Conservation (phyloP, 305 asterid species). For the Fraxinus baroniana region DNA sequence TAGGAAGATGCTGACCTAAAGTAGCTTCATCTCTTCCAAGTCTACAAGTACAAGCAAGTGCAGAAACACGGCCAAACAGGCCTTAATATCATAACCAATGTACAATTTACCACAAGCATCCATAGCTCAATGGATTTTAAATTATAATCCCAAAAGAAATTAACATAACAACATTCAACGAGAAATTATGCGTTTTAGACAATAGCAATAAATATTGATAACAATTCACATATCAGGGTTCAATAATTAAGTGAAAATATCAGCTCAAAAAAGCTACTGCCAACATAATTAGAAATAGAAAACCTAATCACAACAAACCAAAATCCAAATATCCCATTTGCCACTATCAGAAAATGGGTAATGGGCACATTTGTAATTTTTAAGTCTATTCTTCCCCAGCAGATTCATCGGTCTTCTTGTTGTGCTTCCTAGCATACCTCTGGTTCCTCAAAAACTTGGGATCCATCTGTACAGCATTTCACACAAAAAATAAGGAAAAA, state of each 20-base stretch:
- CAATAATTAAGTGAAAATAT: not conserved
- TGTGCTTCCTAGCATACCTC: slow-evolving; percentile 26
- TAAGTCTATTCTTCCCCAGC: not conserved
- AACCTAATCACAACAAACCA: not conserved
- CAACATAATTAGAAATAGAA: not conserved
- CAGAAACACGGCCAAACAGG: too few species aligned
- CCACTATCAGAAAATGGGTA: not conserved
- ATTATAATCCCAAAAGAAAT: not conserved
- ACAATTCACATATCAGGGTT: not conserved
- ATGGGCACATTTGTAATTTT: not conserved
- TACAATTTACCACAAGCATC: not conserved
- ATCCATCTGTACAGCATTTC: slow-evolving; percentile 17
- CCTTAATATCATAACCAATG: not conserved
- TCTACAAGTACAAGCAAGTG: too few species aligned
- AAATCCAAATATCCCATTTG: not conserved
- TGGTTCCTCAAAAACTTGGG: slow-evolving; percentile 25
- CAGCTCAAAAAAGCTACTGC: not conserved
- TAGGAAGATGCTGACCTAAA: too few species aligned
- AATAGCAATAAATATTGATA: not conserved
- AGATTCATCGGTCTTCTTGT: slow-evolving; percentile 3
- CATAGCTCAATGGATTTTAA: not conserved
- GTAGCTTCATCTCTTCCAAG: too few species aligned
- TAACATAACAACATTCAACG: not conserved
- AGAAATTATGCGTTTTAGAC: not conserved
- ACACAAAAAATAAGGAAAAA: not conserved